Percentiles rank a stretch among this genome's conserved stretches.
Conservation (phyloP, 352 stramenopile species). For the Phytophthora pistaciae region DNA sequence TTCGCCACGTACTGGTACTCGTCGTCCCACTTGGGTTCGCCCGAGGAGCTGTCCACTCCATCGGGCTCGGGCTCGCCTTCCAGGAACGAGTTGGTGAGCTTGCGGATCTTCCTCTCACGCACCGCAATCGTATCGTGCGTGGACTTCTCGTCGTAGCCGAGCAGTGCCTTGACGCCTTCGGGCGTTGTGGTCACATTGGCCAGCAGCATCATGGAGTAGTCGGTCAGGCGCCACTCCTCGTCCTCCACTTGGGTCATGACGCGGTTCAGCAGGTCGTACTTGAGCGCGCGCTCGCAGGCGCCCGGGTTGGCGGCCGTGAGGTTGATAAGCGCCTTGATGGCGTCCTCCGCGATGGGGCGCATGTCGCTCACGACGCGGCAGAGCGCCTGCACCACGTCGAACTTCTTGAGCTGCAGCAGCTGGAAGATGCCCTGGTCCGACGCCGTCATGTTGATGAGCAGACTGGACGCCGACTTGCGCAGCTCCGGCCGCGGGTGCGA, state of each 20-base stretch:
- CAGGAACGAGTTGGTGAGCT: constrained; percentile 75
- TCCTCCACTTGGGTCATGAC: constrained; percentile 89
- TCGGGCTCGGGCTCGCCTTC: constrained; percentile 81
- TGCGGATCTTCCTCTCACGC: constrained; percentile 86
- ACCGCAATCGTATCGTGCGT: constrained; percentile 56
- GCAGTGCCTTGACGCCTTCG: constrained; percentile 70
- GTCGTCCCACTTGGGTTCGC: constrained; percentile 88
- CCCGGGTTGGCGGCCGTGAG: constrained; percentile 77
- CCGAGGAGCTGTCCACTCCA: constrained; percentile 69
- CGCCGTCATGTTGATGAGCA: constrained; percentile 86
- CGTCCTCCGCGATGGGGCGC: constrained; percentile 85
- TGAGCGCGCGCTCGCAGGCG: constrained; percentile 77
- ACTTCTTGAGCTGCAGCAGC: constrained; percentile 75
- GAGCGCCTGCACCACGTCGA: constrained; percentile 80
- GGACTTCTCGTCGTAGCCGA: constrained; percentile 65
- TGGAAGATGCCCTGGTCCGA: constrained; percentile 84
- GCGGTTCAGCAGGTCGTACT: constrained; percentile 85
- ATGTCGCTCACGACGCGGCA: constrained; percentile 87
- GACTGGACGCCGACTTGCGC: constrained; percentile 85
- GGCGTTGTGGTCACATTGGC: constrained; percentile 84
- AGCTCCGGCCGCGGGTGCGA: constrained; percentile 84
- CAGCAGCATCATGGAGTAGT: constrained; percentile 91
- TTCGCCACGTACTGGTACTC: constrained; percentile 91
- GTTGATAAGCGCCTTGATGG: constrained; percentile 90
- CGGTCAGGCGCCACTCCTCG: constrained; percentile 83